Evolutionary conservation across 345 rosid species (phyloP).

Genomic region (Dipteronia sinensis): DNA sequence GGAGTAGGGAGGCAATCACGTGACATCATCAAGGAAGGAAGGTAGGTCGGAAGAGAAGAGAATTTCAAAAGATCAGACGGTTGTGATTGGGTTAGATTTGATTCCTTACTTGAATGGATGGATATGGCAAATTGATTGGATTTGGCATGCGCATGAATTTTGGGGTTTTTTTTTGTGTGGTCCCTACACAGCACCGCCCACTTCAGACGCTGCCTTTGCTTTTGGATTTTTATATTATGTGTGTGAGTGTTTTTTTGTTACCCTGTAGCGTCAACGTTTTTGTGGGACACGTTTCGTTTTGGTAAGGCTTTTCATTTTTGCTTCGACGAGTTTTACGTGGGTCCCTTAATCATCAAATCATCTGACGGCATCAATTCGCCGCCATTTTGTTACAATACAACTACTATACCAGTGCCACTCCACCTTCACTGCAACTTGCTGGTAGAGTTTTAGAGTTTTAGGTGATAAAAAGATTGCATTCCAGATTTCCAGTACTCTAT

Average conservation of each 20-base stretch:
- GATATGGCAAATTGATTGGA: not conserved
- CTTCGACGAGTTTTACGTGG: not conserved
- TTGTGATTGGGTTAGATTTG: slow-evolving; percentile 13
- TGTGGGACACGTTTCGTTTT: slow-evolving; percentile 12
- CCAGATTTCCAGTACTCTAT: no score
- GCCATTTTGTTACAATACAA: slow-evolving; percentile 8
- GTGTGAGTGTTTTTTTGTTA: not conserved
- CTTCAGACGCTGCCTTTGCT: not conserved
- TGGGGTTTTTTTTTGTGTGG: slow-evolving; percentile 3
- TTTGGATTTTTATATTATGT: not conserved
- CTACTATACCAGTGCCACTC: not conserved
- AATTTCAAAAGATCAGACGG: slow-evolving; percentile 29
- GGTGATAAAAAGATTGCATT: no score
- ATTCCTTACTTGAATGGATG: slow-evolving; percentile 31
- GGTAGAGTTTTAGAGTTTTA: no score
- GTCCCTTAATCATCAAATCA: not conserved
- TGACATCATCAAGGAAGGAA: slow-evolving; percentile 25
- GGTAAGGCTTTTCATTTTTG: not conserved
- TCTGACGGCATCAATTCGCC: slow-evolving; percentile 35
- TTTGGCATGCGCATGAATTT: slow-evolving; percentile 31
- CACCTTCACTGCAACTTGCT: not conserved
- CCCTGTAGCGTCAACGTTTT: slow-evolving; percentile 4
- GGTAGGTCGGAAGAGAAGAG: not conserved
- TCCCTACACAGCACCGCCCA: slow-evolving; percentile 36
- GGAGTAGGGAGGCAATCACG: slow-evolving; percentile 22